Conservation (phyloP, 1,139 yeast genomes). For the Trichomonascaceae sp. region DNA sequence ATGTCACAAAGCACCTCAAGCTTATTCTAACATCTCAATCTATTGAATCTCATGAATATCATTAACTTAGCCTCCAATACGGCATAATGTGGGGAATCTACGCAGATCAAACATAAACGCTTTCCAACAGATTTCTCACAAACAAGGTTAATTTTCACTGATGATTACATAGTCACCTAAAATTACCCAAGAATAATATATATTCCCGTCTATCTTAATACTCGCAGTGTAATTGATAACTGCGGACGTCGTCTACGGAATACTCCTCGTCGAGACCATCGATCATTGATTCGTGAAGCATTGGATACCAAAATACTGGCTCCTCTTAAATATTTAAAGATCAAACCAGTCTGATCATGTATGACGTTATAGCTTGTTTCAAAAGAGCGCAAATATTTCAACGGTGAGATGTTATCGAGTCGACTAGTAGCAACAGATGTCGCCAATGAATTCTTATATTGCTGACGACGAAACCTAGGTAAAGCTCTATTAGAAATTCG, state of each 20-base stretch:
- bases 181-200: background rate
- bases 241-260: constrained; percentile 1
- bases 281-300: constrained; percentile 4
- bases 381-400: background rate
- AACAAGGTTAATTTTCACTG: background rate
- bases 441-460: background rate
- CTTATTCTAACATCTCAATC: no score
- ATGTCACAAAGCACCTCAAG: no score
- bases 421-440: background rate
- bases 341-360: background rate
- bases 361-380: background rate
- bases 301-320: constrained; percentile 9
- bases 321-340: constrained; percentile 12
- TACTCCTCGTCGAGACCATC: background rate
- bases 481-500: background rate
- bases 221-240: background rate
- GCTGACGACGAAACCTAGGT: background rate
- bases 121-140: background rate
- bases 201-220: background rate
- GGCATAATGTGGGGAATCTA: no score
- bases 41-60: no score
- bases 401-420: background rate
- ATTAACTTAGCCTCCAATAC: no score
- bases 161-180: background rate
- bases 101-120: no score